Base-by-base conservation (phyloP, 495 filamentous ascomycete genomes). In the Penicillium salamii region DNA sequence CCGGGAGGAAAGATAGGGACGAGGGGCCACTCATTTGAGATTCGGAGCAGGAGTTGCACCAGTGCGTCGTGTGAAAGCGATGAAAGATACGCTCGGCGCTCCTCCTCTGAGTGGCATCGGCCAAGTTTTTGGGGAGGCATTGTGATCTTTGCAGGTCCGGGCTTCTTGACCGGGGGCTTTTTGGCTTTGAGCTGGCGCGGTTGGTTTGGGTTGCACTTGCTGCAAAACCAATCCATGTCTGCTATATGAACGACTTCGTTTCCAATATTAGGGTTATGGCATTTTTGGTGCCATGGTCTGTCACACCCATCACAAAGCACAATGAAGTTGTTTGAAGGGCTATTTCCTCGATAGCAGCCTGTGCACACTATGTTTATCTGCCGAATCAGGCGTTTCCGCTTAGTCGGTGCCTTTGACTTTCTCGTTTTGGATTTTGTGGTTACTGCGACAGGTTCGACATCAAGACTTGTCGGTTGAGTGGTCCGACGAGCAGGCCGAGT, bases 221-320 rank as follows among this genome's bases (percentile, higher is more conserved):
- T 62, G 65, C 93, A 98, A 57, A 83, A 81, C 92, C 93, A 98
- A 51, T 85, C 80, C 46, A 76, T 79, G 42, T 85, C 83, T 50
- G 85, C 72, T 24, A 83, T 73, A 12, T 72, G 62, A 3, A 95
- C 80, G 7, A 88, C 81, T 9, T 88, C 79, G 50, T 84, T 79
- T 7, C 77, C 73, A 54, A 98, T 91, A 4, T 78, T 78, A 1
- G 93, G 91, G 54, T 93, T 82, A 65, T 97, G 91, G 59, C 93
- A 97, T 52, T 80, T 79, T 66, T 96, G 91, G 65, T 98, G 93
- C 82, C 91, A 98, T 13, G 86, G 80, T 9, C 75, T 76, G 61
- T 93, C 91, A 72, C 93, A 98, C 11, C 83, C 85, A 66, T 96
- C 91, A 69, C 93, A 98, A 63, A 96, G 93, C 7, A 97, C 93